These are phyloP conservation scores for Agaricus blazei DNA, from an alignment of 768 basidiomycete species.

Conservation along the genomic window DNA sequence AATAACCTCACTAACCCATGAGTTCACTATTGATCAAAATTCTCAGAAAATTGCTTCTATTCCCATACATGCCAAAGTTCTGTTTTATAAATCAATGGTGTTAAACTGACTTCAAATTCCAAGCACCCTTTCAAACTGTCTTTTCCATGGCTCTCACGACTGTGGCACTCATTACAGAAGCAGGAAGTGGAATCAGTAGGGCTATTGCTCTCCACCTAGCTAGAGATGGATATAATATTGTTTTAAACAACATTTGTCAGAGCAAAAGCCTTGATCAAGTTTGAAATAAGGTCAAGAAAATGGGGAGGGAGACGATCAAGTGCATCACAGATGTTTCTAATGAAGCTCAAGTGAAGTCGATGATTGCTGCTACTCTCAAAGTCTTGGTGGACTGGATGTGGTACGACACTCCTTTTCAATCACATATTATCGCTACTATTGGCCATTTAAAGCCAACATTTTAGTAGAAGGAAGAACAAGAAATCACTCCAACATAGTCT, in stretches of 20 bases:
- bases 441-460: too few relatives aligned
- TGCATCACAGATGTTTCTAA: slow-evolving; percentile 13
- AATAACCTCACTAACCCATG: too few relatives aligned
- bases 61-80: too few relatives aligned
- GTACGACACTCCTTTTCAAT: slow-evolving; percentile 5
- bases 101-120: too few relatives aligned
- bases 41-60: too few relatives aligned
- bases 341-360: slow-evolving; percentile 14
- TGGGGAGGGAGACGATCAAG: slow-evolving; percentile 10
- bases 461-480: too few relatives aligned
- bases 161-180: slow-evolving; percentile 40
- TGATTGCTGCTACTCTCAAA: slow-evolving; percentile 12
- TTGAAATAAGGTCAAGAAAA: slow-evolving; percentile 8
- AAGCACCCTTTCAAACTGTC: too few relatives aligned
- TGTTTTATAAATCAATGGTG: too few relatives aligned
- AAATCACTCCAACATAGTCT: too few relatives aligned
- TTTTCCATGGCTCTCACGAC: too few relatives aligned
- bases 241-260: slow-evolving; percentile 30
- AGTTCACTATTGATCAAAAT: too few relatives aligned
- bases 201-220: slow-evolving; percentile 41
- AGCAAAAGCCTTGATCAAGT: slow-evolving; percentile 10
- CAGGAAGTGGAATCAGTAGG: slow-evolving; percentile 40
- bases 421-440: neutral
- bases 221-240: slow-evolving; percentile 36
- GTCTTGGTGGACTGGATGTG: slow-evolving; percentile 17